phyloP scores from a whole-genome alignment of 352 stramenopile genomes.

The Phytophthora podocarpi region DNA sequence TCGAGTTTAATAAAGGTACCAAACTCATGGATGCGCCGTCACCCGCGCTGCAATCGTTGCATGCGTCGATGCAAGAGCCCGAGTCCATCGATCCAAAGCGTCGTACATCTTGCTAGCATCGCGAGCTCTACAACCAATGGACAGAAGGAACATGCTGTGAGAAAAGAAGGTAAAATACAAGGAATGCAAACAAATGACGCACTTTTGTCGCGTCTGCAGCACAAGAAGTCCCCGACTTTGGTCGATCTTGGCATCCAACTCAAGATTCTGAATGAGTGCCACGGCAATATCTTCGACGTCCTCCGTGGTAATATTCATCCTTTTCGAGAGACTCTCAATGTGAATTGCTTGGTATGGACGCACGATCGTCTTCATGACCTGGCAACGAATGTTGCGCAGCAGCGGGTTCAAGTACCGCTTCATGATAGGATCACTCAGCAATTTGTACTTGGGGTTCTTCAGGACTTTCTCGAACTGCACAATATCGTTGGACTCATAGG shows the following conservation, averaged over 20 bases:
- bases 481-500: constrained; percentile 92
- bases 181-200: not conserved
- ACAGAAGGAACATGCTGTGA: not conserved
- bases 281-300: constrained; percentile 93
- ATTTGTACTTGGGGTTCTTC: constrained; percentile 88
- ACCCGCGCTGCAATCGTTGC: constrained; percentile 49
- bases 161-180: constrained; percentile 3
- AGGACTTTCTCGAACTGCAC: constrained; percentile 93
- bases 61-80: constrained; percentile 57
- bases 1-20: not conserved
- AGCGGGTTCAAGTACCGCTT: constrained; percentile 91
- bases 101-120: constrained; percentile 73
- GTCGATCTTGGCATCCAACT: constrained; percentile 91
- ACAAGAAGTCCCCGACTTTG: constrained; percentile 71
- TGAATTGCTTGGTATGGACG: constrained; percentile 92
- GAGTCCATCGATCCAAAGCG: constrained; percentile 69
- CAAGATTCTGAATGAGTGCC: constrained; percentile 91
- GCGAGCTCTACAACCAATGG: constrained; percentile 34
- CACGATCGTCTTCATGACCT: constrained; percentile 92
- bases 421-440: constrained; percentile 95
- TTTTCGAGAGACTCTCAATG: constrained; percentile 84
- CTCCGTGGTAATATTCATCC: constrained; percentile 87
- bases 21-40: constrained; percentile 26
- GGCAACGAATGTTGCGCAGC: constrained; percentile 92
- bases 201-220: constrained; percentile 61